A percentile compares a stretch with the other conserved stretches of the same genome.
These are phyloP conservation scores for Aleurites moluccanus DNA, from an alignment of 441 rosid genomes.

Conservation along the genomic window DNA sequence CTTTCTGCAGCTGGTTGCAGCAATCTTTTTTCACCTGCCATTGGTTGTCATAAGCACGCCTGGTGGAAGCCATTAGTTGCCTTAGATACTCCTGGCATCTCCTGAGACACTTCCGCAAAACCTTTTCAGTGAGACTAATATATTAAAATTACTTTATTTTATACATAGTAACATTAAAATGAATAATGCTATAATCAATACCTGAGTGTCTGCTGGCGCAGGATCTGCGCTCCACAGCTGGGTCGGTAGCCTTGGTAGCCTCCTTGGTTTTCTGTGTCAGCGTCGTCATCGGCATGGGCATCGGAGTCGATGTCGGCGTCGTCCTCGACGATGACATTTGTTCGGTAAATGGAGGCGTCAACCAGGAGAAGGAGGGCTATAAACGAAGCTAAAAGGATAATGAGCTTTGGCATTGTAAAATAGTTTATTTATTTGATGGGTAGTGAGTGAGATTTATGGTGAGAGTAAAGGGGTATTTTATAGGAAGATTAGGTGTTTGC, in stretches of 20 bases:
- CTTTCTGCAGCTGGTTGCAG: constrained; percentile 28
- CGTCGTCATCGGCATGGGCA: too few species aligned
- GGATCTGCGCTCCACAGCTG: not conserved
- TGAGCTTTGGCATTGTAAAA: constrained; percentile 30
- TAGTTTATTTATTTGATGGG: not conserved
- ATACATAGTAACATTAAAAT: too few species aligned
- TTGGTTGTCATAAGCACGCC: not conserved
- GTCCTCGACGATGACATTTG: not conserved
- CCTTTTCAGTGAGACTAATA: too few species aligned
- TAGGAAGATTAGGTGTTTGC: not conserved
- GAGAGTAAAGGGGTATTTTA: not conserved
- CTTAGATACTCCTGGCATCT: not conserved
- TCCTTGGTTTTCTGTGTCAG: not conserved
- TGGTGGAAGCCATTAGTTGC: not conserved
- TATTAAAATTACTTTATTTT: too few species aligned
- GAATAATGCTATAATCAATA: too few species aligned
- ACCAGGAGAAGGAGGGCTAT: constrained; percentile 21
- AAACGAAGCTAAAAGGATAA: constrained; percentile 19
- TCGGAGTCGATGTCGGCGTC: not conserved
- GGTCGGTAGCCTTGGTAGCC: too few species aligned
- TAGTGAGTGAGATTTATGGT: not conserved
- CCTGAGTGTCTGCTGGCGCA: not conserved
- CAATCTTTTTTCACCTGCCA: not conserved
- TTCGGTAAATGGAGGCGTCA: constrained; percentile 30
- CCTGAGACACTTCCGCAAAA: not conserved